Evolutionary conservation across 2,329 filamentous ascomycete species (phyloP).

Genomic region (Aureobasidium sp.): DNA sequence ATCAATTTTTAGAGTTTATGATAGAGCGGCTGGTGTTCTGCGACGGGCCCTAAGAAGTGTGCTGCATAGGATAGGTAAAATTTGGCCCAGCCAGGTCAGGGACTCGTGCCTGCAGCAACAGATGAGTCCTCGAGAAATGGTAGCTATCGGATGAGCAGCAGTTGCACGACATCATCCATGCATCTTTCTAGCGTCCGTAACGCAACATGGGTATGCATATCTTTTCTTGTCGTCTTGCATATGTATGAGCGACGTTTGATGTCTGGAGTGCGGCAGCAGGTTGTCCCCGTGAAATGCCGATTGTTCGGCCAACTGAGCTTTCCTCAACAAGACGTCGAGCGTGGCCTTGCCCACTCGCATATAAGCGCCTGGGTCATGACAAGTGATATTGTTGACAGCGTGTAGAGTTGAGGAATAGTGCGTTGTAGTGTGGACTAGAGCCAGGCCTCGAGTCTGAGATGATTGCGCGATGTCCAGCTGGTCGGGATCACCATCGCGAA

Average conservation of each 20-base stretch:
- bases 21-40: background rate
- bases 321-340: background rate
- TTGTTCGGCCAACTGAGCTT: background rate
- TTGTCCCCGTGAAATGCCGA: background rate
- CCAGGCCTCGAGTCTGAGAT: constrained; percentile 6
- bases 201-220: background rate
- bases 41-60: background rate
- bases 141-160: background rate
- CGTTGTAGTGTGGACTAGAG: background rate
- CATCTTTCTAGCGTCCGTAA: background rate
- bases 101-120: background rate
- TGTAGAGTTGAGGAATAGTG: background rate
- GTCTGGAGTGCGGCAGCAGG: background rate
- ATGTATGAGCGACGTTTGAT: constrained; percentile 15
- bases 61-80: background rate
- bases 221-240: constrained; percentile 18
- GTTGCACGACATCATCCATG: constrained; percentile 11
- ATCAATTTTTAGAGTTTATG: constrained; percentile 4
- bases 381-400: constrained; percentile 14
- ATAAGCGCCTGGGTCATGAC: constrained; percentile 7
- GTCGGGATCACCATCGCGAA: constrained; percentile 13
- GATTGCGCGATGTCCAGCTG: constrained; percentile 20
- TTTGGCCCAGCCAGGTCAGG: constrained; percentile 3
- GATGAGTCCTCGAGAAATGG: background rate
- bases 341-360: background rate